phyloP scores from a whole-genome alignment of 768 basidiomycete species.

The Strobilomyces echinocephalus region DNA sequence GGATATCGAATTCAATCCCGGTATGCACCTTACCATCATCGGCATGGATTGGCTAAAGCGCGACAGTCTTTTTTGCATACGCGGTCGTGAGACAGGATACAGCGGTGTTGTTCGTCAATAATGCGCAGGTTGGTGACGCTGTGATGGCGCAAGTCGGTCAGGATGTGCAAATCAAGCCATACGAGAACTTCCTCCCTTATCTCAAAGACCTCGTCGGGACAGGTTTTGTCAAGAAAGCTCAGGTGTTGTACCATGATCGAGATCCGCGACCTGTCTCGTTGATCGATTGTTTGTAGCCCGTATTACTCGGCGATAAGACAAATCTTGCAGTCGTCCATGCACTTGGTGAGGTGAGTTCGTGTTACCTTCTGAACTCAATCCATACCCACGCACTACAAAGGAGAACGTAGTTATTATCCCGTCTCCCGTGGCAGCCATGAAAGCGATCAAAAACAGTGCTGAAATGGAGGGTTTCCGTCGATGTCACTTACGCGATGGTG shows the following conservation, averaged over 20 bases:
- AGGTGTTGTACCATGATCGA: constrained; percentile 19
- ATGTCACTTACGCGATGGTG: constrained; percentile 85
- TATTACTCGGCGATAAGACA: constrained; percentile 72
- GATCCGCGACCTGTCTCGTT: neutral
- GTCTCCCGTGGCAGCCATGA: constrained; percentile 76
- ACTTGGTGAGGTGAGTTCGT: constrained; percentile 54
- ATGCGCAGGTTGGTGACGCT: constrained; percentile 39
- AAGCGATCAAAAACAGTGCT: constrained; percentile 72
- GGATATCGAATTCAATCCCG: constrained; percentile 87
- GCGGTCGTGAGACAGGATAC: constrained; percentile 63
- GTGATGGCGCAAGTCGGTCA: constrained; percentile 47
- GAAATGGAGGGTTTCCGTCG: constrained; percentile 90
- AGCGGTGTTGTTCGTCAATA: constrained; percentile 67
- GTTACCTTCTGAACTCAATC: neutral
- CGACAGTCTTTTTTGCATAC: constrained; percentile 85
- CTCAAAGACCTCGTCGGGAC: constrained; percentile 46
- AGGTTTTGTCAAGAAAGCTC: constrained; percentile 32
- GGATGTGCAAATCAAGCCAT: constrained; percentile 64
- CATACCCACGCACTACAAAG: constrained; percentile 27
- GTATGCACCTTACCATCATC: constrained; percentile 23
- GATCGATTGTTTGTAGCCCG: constrained; percentile 42
- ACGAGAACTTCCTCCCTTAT: constrained; percentile 61
- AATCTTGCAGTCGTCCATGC: constrained; percentile 80
- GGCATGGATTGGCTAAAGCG: neutral
- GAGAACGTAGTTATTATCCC: constrained; percentile 55